Base-by-base conservation (phyloP, 2,329 filamentous ascomycete genomes). In the Diaporthe sp. region DNA sequence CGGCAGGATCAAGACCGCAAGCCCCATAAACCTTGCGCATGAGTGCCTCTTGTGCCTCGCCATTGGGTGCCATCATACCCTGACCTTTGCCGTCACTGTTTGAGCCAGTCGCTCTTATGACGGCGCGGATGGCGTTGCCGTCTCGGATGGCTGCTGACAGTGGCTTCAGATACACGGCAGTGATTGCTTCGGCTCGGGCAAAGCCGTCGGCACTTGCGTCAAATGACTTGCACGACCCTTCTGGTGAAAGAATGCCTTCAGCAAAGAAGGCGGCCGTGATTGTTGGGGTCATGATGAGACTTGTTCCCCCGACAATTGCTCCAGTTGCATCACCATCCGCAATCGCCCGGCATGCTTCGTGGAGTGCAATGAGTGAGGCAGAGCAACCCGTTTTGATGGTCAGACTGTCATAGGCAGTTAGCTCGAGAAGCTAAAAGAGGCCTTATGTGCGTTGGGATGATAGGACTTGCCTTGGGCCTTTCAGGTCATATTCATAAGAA, bases 201-300 rank as follows among this genome's bases (percentile, higher is more conserved):
- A 39, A 60, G 22, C 57, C 57, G 13, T 42, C 34, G 4, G 34
- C 57, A 25, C 34, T 42, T 13, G 57, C 57, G 57, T 60, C 57
- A 25, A 60, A 60, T 3, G 57, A 60, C 57, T 42, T 60, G 34
- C 57, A 60, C 1, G 34, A 42, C 12, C 57, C 57, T 25, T 39
- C 57, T 25, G 57, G 34, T 15, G 57, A 60, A 3, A 60, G 57
- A 6, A 37, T 60, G 12, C 57, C 57, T 60, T 60, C 57, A 60
- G 57, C 57, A 37, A 60, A 60, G 57, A 60, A 60, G 9, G 57
- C 57, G 4, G 57, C 57, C 34, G 57, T 60, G 20, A 60, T 60
- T 7, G 57, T 60, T 7, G 57, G 57, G 8, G 57, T 60, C 57
- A 60, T 60, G 57, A 60, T 60, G 7, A 60, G 31, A 60, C 57